These are phyloP conservation scores for Leccinum longicurvipes DNA, from an alignment of 768 basidiomycete species.

Conservation along the genomic window DNA sequence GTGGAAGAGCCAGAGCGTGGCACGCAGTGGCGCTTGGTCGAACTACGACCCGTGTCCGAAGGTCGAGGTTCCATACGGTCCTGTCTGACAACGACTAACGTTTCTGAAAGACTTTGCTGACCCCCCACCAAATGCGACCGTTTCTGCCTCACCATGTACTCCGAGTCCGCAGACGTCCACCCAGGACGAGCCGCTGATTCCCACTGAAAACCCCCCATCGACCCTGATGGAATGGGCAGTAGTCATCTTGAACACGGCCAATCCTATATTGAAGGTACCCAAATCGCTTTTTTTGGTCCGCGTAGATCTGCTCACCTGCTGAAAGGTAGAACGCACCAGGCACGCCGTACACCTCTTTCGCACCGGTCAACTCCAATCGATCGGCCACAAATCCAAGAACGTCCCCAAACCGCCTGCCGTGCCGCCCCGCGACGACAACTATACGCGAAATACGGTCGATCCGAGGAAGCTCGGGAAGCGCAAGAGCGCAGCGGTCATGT, in stretches of 20 bases:
- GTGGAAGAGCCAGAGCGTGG: conserved; percentile 38
- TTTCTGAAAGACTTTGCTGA: conserved; percentile 58
- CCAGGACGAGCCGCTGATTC: background rate
- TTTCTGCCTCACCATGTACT: background rate
- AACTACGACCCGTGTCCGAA: conserved; percentile 38
- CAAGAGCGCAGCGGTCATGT: conserved; percentile 44
- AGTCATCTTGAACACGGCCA: conserved; percentile 68
- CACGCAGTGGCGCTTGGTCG: conserved; percentile 45
- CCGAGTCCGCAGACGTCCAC: background rate
- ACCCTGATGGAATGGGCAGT: conserved; percentile 79
- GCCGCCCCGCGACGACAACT: conserved; percentile 47
- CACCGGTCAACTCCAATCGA: conserved; percentile 62
- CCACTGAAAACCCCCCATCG: conserved; percentile 38
- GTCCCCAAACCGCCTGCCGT: conserved; percentile 52
- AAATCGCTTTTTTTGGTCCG: background rate
- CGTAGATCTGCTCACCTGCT: background rate
- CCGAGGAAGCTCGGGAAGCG: conserved; percentile 57
- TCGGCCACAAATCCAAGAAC: conserved; percentile 53
- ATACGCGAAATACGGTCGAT: conserved; percentile 50
- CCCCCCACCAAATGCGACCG: conserved; percentile 42
- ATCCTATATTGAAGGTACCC: background rate
- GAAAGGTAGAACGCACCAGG: conserved; percentile 59
- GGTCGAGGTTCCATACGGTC: conserved; percentile 51
- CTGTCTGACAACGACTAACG: background rate
- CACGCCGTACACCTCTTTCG: conserved; percentile 68